Conservation (phyloP, 352 stramenopile species). For the Thraustochytrium striatum region DNA sequence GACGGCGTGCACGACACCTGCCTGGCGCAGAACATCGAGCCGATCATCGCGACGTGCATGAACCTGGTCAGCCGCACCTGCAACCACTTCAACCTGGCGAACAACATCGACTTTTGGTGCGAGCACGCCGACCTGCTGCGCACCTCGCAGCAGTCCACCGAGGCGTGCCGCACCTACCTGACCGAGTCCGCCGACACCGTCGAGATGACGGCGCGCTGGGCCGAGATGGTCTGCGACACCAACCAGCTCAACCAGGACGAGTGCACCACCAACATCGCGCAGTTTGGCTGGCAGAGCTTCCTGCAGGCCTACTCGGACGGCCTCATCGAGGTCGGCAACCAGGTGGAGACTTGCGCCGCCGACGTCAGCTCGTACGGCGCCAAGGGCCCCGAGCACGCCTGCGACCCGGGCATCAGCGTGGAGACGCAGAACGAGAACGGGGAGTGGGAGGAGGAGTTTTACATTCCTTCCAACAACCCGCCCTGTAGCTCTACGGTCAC, state of each 20-base stretch:
- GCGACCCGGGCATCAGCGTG: conserved; percentile 6
- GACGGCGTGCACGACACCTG: background rate
- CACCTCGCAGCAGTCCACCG: background rate
- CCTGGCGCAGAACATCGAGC: conserved; percentile 3
- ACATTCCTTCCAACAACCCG: conserved; percentile 7
- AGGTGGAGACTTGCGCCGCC: background rate
- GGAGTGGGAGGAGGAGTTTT: conserved; percentile 25
- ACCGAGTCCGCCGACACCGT: background rate
- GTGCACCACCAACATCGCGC: conserved; percentile 3
- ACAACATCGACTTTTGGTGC: conserved; percentile 24
- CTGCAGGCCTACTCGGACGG: conserved; percentile 30
- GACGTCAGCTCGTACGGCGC: background rate
- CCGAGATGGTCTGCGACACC: background rate
- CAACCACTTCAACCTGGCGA: background rate
- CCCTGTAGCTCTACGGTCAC: background rate
- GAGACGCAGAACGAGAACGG: background rate
- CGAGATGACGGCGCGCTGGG: background rate
- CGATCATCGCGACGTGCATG: conserved; percentile 8
- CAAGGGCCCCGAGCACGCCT: background rate
- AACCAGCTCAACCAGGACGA: conserved; percentile 27
- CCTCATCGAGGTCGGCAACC: background rate
- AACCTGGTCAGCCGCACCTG: background rate
- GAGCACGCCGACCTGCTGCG: background rate
- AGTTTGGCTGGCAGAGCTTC: conserved; percentile 38
- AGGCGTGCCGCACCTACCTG: background rate